These are phyloP conservation scores for Yamadazyma diospyri DNA, from an alignment of 1,139 yeast genomes.

Conservation along the genomic window DNA sequence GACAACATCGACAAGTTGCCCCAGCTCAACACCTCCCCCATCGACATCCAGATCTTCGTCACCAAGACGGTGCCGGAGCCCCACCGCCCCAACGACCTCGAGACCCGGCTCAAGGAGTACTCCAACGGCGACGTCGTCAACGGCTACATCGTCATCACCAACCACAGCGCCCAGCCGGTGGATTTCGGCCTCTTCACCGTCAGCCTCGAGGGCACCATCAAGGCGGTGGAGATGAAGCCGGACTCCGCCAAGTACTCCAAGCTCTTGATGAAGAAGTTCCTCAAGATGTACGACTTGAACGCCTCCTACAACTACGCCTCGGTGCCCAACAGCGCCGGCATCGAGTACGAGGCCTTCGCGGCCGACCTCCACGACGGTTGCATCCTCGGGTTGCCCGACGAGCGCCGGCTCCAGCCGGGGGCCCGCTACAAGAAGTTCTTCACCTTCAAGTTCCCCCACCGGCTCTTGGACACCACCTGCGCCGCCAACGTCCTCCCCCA, in stretches of 20 bases:
- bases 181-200: slow-evolving; percentile 46
- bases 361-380: slow-evolving; percentile 47
- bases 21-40: slow-evolving; percentile 32
- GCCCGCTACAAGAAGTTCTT: slow-evolving; percentile 58
- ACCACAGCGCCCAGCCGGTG: slow-evolving; percentile 36
- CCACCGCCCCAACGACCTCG: slow-evolving; percentile 30
- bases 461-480: slow-evolving; percentile 56
- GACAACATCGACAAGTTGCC: slow-evolving; percentile 44
- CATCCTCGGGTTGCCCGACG: slow-evolving; percentile 49
- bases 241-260: slow-evolving; percentile 23
- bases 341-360: slow-evolving; percentile 43
- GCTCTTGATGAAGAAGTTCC: slow-evolving; percentile 39
- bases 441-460: slow-evolving; percentile 59
- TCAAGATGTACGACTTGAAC: slow-evolving; percentile 47
- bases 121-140: slow-evolving; percentile 38
- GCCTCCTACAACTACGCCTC: slow-evolving; percentile 43
- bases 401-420: slow-evolving; percentile 49
- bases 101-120: slow-evolving; percentile 44
- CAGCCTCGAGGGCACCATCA: slow-evolving; percentile 45
- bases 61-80: slow-evolving; percentile 42
- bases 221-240: slow-evolving; percentile 26
- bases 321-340: slow-evolving; percentile 50
- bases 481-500: slow-evolving; percentile 52
- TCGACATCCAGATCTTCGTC: slow-evolving; percentile 42
- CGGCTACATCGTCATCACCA: slow-evolving; percentile 38